Conservation (phyloP, 306 rosid genomes). For the Purshia tridentata region DNA sequence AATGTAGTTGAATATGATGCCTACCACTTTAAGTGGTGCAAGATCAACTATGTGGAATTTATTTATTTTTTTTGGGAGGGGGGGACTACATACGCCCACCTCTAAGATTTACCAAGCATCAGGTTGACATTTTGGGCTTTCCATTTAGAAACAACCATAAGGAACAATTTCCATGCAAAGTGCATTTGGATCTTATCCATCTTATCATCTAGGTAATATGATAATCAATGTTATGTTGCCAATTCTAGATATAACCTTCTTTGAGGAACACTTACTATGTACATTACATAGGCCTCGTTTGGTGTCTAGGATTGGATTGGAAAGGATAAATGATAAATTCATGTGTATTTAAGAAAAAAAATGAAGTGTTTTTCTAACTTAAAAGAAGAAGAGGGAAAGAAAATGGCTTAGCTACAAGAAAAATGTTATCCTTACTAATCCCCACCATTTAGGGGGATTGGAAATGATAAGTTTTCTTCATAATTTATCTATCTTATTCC, state of each 20-base stretch:
- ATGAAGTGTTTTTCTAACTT: too few relatives aligned
- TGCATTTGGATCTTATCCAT: neutral
- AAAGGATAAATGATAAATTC: too few relatives aligned
- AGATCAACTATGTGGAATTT: neutral
- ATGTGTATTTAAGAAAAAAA: too few relatives aligned
- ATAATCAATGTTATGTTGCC: neutral
- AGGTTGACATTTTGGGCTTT: neutral
- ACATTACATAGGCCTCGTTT: too few relatives aligned
- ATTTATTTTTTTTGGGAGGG: neutral
- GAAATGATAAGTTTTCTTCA: too few relatives aligned
- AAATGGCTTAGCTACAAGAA: too few relatives aligned
- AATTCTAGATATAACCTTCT: neutral
- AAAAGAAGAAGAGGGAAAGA: too few relatives aligned
- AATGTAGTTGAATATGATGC: conserved; percentile 8
- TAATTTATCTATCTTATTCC: too few relatives aligned
- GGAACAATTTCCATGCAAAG: neutral
- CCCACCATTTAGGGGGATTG: too few relatives aligned
- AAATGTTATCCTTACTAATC: too few relatives aligned
- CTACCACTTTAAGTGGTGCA: conserved; percentile 2
- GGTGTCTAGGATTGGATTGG: too few relatives aligned
- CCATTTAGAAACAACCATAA: neutral
- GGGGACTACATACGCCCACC: neutral
- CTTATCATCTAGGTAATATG: neutral
- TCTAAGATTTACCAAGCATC: conserved; percentile 4
- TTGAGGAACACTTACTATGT: neutral